phyloP scores from a whole-genome alignment of 208 protist genomes.

The Willaertia magna region DNA sequence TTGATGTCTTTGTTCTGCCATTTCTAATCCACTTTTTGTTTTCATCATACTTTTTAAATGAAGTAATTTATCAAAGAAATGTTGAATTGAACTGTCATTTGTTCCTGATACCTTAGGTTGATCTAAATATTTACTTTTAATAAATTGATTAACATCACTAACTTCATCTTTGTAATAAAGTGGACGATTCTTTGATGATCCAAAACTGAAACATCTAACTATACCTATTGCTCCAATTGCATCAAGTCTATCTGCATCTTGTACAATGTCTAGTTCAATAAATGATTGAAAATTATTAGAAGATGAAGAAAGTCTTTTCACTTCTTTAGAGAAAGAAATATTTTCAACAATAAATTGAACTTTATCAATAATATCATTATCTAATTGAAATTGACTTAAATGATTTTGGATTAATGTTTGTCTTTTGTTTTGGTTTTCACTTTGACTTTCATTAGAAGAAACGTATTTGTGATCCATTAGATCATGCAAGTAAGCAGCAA shows the following conservation, averaged over 20 bases:
- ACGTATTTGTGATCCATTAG: conserved; percentile 38
- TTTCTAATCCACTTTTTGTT: conserved; percentile 32
- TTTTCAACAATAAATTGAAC: conserved; percentile 15
- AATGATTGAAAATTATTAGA: too few species aligned
- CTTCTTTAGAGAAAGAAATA: conserved; percentile 14
- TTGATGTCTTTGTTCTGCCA: conserved; percentile 36
- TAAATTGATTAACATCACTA: neutral
- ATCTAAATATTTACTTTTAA: too few species aligned
- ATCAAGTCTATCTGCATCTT: conserved; percentile 41
- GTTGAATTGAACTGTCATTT: conserved; percentile 34
- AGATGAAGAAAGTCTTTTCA: neutral
- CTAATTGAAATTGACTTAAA: neutral
- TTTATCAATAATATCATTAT: neutral
- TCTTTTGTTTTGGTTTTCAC: neutral
- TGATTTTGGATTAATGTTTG: conserved; percentile 13
- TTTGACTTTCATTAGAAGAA: neutral
- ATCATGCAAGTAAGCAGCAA: conserved; percentile 38
- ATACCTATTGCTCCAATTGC: conserved; percentile 41
- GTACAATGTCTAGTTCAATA: conserved; percentile 25
- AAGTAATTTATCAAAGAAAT: conserved; percentile 51
- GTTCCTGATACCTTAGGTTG: neutral
- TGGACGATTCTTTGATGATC: neutral
- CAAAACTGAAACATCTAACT: conserved; percentile 24
- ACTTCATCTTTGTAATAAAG: neutral
- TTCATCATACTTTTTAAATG: conserved; percentile 48